These are phyloP conservation scores for Colletotrichum coccodes DNA, from an alignment of 2,329 filamentous ascomycete genomes.

Conservation along the genomic window DNA sequence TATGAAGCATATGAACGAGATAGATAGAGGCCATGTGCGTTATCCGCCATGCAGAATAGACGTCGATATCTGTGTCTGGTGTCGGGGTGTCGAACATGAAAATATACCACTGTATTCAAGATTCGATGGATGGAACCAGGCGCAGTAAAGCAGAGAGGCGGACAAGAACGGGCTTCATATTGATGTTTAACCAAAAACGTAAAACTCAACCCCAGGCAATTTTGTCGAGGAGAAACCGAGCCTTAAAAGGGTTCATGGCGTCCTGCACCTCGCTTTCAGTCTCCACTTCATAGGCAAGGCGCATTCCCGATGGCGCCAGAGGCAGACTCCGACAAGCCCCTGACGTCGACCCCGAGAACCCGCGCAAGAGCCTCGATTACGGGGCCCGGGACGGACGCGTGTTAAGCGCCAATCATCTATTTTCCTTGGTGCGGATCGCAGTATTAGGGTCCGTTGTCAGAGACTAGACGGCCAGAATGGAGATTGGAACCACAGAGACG, in stretches of 20 bases:
- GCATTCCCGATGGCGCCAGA: conserved; percentile 1
- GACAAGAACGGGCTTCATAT: too few relatives aligned
- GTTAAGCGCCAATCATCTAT: conserved; percentile 5
- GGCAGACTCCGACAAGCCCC: not conserved
- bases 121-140: too few relatives aligned
- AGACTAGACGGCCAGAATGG: not conserved
- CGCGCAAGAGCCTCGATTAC: not conserved
- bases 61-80: too few relatives aligned
- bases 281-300: not conserved
- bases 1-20: too few relatives aligned
- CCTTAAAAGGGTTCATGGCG: not conserved
- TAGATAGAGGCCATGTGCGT: too few relatives aligned
- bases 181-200: not conserved
- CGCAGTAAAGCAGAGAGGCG: too few relatives aligned
- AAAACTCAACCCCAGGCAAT: not conserved
- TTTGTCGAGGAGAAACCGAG: not conserved
- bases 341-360: not conserved
- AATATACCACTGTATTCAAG: too few relatives aligned
- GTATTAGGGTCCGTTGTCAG: not conserved
- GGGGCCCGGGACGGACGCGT: not conserved
- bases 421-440: conserved; percentile 6
- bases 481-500: not conserved
- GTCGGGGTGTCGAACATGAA: too few relatives aligned
- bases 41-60: too few relatives aligned
- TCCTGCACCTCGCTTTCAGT: conserved; percentile 10